Evolutionary conservation across 1,284 basidiomycete genomes (phyloP), one percentile per base, ranked within the genome.

Genomic region (Cryptococcus neoformans): DNA sequence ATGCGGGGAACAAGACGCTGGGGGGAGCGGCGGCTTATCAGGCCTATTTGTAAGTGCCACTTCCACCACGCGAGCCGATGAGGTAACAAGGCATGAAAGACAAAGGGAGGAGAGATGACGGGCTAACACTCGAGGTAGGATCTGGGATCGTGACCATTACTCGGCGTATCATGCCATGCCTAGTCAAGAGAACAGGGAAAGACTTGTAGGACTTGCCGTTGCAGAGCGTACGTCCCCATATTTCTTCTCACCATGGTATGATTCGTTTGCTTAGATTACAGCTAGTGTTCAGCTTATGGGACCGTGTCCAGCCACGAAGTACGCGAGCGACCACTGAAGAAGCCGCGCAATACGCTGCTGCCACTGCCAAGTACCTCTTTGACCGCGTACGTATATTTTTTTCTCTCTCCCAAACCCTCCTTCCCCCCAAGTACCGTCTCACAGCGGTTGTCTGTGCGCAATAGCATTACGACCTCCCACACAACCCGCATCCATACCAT

Each of bases 21-120:
- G 75, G 75, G 3, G 73, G 75, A 1, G 75, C 75, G 2, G 73
- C 75, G 0, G 73, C 73, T 4, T 75, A 73, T 53, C 69, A 77
- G 49, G 72, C 73, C 4, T 75, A 62, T 51, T 53, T 77, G 72
- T 74, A 50, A 63, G 70, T 62, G 9, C 21, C 34, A 7, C 14
- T 3, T 48, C 16, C 17, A 17, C 9, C 9, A 34, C 6, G 5
- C 34, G 46, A 28, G 17, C 21, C 34, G 34, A 10, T 6, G 7
- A 17, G 8, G 46, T 7, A 12, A 42, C 12, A 42, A 42, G 12
- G 5, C 12, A 42, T 44, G 10, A 44, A 14, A 12, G 42, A 6
- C 52, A 56, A 3, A 48, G 28, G 14, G 21, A 2, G 28, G 28
- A 4, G 28, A 28, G 28, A 28, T 28, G 28, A 28, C 4, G 28